Conservation (phyloP, 352 stramenopile genomes). For the Globisporangium carolinianum region DNA sequence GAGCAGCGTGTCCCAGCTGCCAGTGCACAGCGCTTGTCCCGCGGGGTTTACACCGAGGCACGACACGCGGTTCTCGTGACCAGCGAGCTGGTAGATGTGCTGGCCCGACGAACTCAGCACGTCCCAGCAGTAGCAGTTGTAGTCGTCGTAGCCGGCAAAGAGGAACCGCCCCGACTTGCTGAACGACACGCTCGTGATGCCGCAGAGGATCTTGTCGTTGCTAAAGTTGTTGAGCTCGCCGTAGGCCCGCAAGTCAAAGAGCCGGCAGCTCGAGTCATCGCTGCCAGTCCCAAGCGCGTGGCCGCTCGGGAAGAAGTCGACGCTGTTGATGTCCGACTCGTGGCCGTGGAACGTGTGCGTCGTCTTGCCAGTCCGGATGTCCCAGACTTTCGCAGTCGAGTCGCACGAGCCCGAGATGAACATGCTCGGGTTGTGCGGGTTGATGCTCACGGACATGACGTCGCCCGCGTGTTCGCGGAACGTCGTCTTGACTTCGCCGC, state of each 20-base stretch:
- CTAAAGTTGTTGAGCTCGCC: conserved; percentile 96
- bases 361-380: conserved; percentile 93
- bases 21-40: conserved; percentile 95
- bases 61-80: conserved; percentile 96
- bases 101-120: conserved; percentile 85
- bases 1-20: conserved; percentile 97
- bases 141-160: conserved; percentile 98
- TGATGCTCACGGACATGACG: conserved; percentile 96
- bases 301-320: conserved; percentile 96
- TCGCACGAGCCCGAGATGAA: conserved; percentile 98
- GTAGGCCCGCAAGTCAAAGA: conserved; percentile 97
- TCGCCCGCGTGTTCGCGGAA: conserved; percentile 98
- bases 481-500: conserved; percentile 88
- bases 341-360: conserved; percentile 97
- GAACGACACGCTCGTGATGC: conserved; percentile 96
- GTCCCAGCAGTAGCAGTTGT: conserved; percentile 98
- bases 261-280: conserved; percentile 94
- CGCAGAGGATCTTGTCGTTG: conserved; percentile 94
- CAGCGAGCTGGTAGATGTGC: conserved; percentile 89
- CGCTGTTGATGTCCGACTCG: conserved; percentile 98
- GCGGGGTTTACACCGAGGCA: conserved; percentile 95
- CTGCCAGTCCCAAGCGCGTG: conserved; percentile 93
- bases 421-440: conserved; percentile 93
- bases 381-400: conserved; percentile 96
- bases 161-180: conserved; percentile 94